Base-by-base conservation (phyloP, 192 early-diverging fungal species). In the Mortierella claussenii region DNA sequence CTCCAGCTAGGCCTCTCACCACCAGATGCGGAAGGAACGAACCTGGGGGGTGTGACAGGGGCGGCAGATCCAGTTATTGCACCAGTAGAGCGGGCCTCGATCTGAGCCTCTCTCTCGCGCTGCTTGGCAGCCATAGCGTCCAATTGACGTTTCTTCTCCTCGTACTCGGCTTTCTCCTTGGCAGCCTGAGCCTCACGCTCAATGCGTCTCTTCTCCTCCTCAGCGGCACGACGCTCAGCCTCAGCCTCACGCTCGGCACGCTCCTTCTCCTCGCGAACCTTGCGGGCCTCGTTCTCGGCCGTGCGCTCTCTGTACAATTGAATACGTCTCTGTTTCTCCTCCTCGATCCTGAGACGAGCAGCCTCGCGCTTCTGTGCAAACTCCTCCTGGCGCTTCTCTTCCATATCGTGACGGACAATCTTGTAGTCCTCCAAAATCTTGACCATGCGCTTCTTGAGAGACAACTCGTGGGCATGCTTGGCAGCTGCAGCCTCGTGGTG, bases 381-480 rank as follows among this genome's bases (percentile, higher is more conserved):
- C 34, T 88, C 80, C 46, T 85, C 86, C 40, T 88, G 78, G 48
- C 89, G 84, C 48, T 85, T 82, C 9, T 81, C 73, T 59, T 91
- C 86, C 26, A 87, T 85, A 32, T 89, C 88, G n/a, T 81, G 73
- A 18, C 87, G 86, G 23, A 84, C 83, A 3, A 73, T 80, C 32
- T 80, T 74, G 78, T 93, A 97, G 79, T 98, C 96, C 24, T 79
- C 88, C 56, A 92, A 49, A 78, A 99, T 97, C 64, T 92, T 89
- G 46, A 60, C 40, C 60, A 99, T 82, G 31, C 97, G 92, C 36
- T 65, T 51, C 86, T 98, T 98, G 59, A 91, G 65, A 59, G 82
- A 76, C 58, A 97, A 79, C 43, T 90, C 92, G 30, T 92, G 86
- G 24, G 69, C 79, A 75, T 95, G 90, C 73, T 92, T 89, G 46